Conservation (phyloP, 192 early-diverging fungal species). For the Kickxella alabastrina region DNA sequence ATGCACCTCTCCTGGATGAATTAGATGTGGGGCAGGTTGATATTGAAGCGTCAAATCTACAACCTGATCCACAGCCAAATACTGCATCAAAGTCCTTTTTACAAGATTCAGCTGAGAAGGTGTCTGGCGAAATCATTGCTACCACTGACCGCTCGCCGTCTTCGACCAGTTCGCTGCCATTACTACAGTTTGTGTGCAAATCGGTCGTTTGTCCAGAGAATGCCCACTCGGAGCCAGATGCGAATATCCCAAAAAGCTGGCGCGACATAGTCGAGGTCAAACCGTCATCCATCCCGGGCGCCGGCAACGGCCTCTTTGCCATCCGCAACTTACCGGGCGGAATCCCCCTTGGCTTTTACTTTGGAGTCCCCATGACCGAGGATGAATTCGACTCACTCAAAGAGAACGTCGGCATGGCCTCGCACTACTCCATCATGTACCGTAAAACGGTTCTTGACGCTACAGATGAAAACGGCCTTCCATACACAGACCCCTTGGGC, state of each 20-base stretch:
- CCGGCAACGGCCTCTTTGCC: conserved; percentile 77
- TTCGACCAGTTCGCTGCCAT: no score
- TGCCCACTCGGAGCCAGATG: no score
- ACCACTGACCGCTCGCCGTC: no score
- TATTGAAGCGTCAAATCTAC: no score
- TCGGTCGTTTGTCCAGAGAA: no score
- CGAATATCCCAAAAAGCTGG: conserved; percentile 55
- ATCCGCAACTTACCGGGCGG: conserved; percentile 63
- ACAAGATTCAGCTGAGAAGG: no score
- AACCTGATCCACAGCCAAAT: no score
- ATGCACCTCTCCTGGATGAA: no score
- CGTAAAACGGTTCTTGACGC: conserved; percentile 88
- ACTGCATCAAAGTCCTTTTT: no score
- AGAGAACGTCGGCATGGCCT: conserved; percentile 71
- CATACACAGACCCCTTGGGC: conserved; percentile 62
- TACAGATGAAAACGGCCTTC: conserved; percentile 74
- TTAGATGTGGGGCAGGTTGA: no score
- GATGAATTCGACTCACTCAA: conserved; percentile 89
- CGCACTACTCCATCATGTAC: conserved; percentile 89
- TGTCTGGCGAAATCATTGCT: no score
- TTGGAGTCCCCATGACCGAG: conserved; percentile 95
- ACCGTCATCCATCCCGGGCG: conserved; percentile 59
- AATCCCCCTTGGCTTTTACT: conserved; percentile 85
- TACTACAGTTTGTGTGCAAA: no score
- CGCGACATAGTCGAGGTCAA: conserved; percentile 63